Percentiles rank a stretch among this genome's conserved stretches.
phyloP scores from a whole-genome alignment of 257 asterid species.

The Solanum phureja region DNA sequence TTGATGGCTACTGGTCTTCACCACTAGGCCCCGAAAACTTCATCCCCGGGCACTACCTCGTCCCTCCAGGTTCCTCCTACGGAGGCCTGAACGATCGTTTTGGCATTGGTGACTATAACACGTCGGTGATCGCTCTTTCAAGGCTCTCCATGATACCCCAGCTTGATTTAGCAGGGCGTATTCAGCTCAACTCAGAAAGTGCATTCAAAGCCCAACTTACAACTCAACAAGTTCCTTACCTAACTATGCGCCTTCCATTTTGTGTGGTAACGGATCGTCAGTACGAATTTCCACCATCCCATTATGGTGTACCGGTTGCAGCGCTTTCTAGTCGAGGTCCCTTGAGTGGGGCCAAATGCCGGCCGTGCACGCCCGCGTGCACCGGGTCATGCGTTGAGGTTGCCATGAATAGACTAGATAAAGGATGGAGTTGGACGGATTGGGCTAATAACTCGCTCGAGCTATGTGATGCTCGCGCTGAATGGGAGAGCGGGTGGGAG shows the following conservation, averaged over 20 bases:
- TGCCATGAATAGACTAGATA: constrained; percentile 35
- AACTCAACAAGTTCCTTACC: constrained; percentile 30
- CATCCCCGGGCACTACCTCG: constrained; percentile 53
- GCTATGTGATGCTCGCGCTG: constrained; percentile 70
- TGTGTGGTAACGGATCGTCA: constrained; percentile 70
- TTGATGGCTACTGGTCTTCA: constrained; percentile 80
- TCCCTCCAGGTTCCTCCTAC: constrained; percentile 84
- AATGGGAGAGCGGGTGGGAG: constrained; percentile 82
- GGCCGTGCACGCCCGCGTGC: constrained; percentile 68
- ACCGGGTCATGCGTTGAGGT: constrained; percentile 55
- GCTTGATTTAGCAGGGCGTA: constrained; percentile 52
- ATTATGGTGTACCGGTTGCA: constrained; percentile 70
- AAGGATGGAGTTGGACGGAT: constrained; percentile 86
- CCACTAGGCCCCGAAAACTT: constrained; percentile 48
- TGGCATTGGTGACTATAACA: constrained; percentile 69
- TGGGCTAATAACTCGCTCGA: constrained; percentile 45
- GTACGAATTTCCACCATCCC: constrained; percentile 53
- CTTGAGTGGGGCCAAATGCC: constrained; percentile 72
- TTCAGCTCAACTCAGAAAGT: constrained; percentile 70
- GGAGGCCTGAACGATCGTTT: constrained; percentile 84
- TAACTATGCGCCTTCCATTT: constrained; percentile 44
- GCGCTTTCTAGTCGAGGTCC: constrained; percentile 75
- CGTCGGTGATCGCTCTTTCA: constrained; percentile 67
- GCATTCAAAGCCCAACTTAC: constrained; percentile 80
- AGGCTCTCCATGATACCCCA: constrained; percentile 63